Evolutionary conservation across 352 stramenopile species (phyloP).

Genomic region (Phytophthora macrochlamydospora): DNA sequence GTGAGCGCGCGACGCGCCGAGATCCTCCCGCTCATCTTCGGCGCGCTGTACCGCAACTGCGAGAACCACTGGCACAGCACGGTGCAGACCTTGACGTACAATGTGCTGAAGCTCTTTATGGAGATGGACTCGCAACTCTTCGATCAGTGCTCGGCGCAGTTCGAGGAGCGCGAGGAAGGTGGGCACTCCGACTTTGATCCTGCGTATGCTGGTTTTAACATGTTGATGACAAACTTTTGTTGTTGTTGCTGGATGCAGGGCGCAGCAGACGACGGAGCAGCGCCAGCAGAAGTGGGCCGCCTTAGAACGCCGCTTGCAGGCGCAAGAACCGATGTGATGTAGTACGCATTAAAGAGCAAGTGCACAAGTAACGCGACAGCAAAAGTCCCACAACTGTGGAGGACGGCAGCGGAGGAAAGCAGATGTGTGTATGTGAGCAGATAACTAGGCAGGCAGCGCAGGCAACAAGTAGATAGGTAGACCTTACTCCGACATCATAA

Average conservation of each 20-base stretch:
- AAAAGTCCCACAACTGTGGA: slow-evolving; percentile 11
- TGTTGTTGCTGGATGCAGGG: slow-evolving; percentile 13
- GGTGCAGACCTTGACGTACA: slow-evolving; percentile 92
- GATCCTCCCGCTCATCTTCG: slow-evolving; percentile 96
- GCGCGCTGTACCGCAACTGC: slow-evolving; percentile 84
- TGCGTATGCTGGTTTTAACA: slow-evolving; percentile 21
- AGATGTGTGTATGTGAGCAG: slow-evolving; percentile 2
- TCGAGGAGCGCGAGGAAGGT: slow-evolving; percentile 67
- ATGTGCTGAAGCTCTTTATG: slow-evolving; percentile 80
- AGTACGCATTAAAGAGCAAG: slow-evolving; percentile 10
- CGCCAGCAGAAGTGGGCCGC: slow-evolving; percentile 52
- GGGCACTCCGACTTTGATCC: slow-evolving; percentile 21
- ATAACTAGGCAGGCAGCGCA: not conserved
- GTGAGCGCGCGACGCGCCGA: slow-evolving; percentile 94
- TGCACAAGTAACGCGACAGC: slow-evolving; percentile 22
- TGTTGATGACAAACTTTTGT: slow-evolving; percentile 8
- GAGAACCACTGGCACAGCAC: slow-evolving; percentile 95
- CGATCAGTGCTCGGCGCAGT: slow-evolving; percentile 69
- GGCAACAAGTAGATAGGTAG: slow-evolving; percentile 24
- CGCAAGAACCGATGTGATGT: slow-evolving; percentile 30
- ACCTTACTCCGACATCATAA: not conserved
- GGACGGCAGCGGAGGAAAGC: slow-evolving; percentile 13
- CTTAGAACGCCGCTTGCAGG: slow-evolving; percentile 56
- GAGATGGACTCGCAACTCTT: slow-evolving; percentile 92
- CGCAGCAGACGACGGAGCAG: slow-evolving; percentile 51